These are phyloP conservation scores for Loxodes magnus DNA, from an alignment of 73 alveolate species.

Conservation along the genomic window DNA sequence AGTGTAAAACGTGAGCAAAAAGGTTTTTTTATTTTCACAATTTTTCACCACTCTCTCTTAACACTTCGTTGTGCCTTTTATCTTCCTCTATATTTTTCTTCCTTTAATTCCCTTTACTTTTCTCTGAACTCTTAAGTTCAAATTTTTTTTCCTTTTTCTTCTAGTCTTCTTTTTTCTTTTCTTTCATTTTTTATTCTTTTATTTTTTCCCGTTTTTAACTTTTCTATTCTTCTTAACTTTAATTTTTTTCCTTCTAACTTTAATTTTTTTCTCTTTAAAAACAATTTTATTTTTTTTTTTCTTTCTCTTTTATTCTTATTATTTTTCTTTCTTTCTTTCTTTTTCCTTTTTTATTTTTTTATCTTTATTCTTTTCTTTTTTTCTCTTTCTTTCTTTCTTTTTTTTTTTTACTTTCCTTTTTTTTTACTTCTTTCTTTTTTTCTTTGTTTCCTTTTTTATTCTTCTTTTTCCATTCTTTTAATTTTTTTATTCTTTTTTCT, in stretches of 20 bases:
- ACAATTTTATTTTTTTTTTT: background rate
- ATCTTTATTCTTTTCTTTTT: background rate
- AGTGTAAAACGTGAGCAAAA: too few species aligned
- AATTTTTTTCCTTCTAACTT: background rate
- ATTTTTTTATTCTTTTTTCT: background rate
- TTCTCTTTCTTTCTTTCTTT: background rate
- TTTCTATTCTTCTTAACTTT: background rate
- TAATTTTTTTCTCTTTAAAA: background rate
- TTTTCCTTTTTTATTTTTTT: background rate
- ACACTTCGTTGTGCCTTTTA: background rate
- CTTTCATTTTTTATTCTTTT: background rate
- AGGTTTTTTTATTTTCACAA: too few species aligned
- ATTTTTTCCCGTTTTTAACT: background rate
- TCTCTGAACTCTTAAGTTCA: background rate
- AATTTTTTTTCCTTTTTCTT: background rate
- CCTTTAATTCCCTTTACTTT: background rate
- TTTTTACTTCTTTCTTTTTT: background rate
- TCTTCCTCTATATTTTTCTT: background rate
- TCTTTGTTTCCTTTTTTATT: background rate
- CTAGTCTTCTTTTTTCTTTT: background rate
- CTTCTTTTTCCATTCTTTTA: background rate
- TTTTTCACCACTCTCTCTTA: background rate
- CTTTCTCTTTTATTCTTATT: background rate
- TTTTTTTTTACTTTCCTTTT: background rate
- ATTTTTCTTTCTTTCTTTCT: background rate